A percentile compares a stretch with the other conserved stretches of the same genome.
These are phyloP conservation scores for Picochlorum sp. DNA, from an alignment of 139 green algal species.

Conservation along the genomic window DNA sequence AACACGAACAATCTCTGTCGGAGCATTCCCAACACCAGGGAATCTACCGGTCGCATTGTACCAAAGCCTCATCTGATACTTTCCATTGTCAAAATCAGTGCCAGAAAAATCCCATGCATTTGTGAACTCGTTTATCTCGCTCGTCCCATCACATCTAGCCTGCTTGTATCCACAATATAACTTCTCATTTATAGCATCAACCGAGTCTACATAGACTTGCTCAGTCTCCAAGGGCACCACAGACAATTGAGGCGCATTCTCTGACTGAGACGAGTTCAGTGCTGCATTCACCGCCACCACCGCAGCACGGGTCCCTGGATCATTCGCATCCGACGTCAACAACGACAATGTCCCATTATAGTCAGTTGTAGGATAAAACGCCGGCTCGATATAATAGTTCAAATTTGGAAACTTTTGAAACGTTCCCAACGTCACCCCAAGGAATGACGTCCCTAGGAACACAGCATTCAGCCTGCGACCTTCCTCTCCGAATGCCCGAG, in stretches of 20 bases:
- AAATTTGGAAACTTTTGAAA: slow-evolving; percentile 10
- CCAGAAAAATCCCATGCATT: slow-evolving; percentile 37
- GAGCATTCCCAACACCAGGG: slow-evolving; percentile 1
- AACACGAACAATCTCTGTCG: slow-evolving; percentile 16
- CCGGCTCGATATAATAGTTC: slow-evolving; percentile 1
- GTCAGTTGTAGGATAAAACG: slow-evolving; percentile 7
- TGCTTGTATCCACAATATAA: slow-evolving; percentile 57
- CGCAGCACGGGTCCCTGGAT: background rate
- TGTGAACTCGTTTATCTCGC: slow-evolving; percentile 5
- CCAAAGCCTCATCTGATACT: slow-evolving; percentile 24
- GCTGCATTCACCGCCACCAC: background rate
- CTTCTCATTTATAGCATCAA: slow-evolving; percentile 19
- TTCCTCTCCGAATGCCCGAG: background rate
- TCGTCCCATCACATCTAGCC: slow-evolving; percentile 16
- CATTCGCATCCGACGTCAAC: slow-evolving; percentile 5
- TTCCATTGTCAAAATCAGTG: background rate
- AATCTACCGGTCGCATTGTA: slow-evolving; percentile 39
- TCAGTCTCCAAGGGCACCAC: background rate
- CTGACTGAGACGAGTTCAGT: background rate
- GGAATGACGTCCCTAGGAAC: slow-evolving; percentile 14
- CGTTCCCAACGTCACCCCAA: slow-evolving; percentile 33
- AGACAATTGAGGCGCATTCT: background rate
- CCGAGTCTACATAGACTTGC: slow-evolving; percentile 1
- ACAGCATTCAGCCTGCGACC: background rate
- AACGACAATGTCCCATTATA: slow-evolving; percentile 4